phyloP scores from a whole-genome alignment of 139 green algal genomes.

The Micromonas pusilla region DNA sequence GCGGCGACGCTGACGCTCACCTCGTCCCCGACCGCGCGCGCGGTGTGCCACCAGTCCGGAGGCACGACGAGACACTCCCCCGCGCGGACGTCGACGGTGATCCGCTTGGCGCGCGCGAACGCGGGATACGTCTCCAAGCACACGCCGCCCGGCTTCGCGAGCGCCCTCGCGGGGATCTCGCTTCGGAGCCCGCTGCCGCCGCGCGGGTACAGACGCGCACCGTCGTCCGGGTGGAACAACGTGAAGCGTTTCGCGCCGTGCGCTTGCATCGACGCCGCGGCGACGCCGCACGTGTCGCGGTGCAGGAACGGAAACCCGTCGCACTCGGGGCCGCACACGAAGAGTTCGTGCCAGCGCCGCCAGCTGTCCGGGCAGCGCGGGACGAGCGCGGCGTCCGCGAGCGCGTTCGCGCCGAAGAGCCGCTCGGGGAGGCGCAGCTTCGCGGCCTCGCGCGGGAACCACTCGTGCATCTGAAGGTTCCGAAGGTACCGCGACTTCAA shows the following conservation, averaged over 20 bases:
- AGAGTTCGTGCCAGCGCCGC: slow-evolving; percentile 13
- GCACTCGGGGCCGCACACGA: slow-evolving; percentile 7
- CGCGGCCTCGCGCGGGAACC: slow-evolving; percentile 6
- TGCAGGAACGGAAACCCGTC: slow-evolving; percentile 10
- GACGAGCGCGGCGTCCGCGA: background rate
- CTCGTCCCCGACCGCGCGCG: background rate
- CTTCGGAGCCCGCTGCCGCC: background rate
- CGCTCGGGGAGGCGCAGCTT: background rate
- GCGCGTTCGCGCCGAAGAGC: background rate
- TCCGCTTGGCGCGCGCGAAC: background rate
- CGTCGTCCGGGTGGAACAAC: background rate
- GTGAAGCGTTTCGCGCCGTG: background rate
- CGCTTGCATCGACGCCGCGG: background rate
- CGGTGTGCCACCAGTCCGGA: background rate
- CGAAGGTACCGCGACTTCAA: slow-evolving; percentile 10
- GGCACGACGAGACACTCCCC: background rate
- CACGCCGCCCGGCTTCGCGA: background rate
- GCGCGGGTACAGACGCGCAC: background rate
- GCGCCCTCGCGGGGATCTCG: background rate
- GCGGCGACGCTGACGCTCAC: background rate
- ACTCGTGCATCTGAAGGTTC: slow-evolving; percentile 13
- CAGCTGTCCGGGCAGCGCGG: background rate
- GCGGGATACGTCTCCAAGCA: background rate
- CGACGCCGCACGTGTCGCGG: slow-evolving; percentile 15
- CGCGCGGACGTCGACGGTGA: background rate